These are phyloP conservation scores for Lunasporangiospora selenospora DNA, from an alignment of 192 early-diverging fungal genomes.

Conservation along the genomic window DNA sequence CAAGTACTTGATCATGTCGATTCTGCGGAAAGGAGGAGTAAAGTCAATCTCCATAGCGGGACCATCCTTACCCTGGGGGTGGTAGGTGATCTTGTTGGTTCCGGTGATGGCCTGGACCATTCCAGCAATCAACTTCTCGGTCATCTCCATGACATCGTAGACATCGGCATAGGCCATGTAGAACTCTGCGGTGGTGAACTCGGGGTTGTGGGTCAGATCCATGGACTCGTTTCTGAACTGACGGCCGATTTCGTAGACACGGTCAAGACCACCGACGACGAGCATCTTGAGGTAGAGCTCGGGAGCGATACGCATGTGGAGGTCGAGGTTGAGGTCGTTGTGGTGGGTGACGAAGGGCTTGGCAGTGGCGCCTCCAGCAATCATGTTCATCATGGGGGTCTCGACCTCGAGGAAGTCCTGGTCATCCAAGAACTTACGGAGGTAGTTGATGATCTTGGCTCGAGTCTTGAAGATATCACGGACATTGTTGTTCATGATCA, in stretches of 20 bases:
- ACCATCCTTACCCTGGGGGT: slow-evolving; percentile 88
- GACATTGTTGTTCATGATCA: slow-evolving; percentile 98
- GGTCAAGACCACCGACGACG: slow-evolving; percentile 97
- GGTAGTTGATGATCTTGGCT: slow-evolving; percentile 94
- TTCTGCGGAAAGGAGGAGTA: slow-evolving; percentile 92
- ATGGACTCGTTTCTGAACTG: slow-evolving; percentile 99
- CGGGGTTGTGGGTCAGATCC: slow-evolving; percentile 99
- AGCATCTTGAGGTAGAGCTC: slow-evolving; percentile 99
- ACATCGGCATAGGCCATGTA: slow-evolving; percentile 99
- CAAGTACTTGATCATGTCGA: slow-evolving; percentile 92
- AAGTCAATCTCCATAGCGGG: slow-evolving; percentile 90
- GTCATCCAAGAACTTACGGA: slow-evolving; percentile 94
- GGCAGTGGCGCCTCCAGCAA: slow-evolving; percentile 97
- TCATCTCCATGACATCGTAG: slow-evolving; percentile 96
- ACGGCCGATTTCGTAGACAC: slow-evolving; percentile 98
- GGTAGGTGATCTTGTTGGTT: slow-evolving; percentile 90
- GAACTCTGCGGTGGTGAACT: slow-evolving; percentile 99
- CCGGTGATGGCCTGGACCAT: slow-evolving; percentile 96
- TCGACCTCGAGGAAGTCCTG: slow-evolving; percentile 98
- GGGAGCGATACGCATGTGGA: slow-evolving; percentile 99
- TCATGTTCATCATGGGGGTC: slow-evolving; percentile 99
- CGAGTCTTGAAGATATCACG: slow-evolving; percentile 94
- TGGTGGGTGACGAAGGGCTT: slow-evolving; percentile 99
- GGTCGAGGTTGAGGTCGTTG: slow-evolving; percentile 98
- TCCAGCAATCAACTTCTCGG: slow-evolving; percentile 83